Evolutionary conservation across 2,329 filamentous ascomycete species (phyloP), one percentile per base, ranked within the genome.

Genomic region (Neofusicoccum kwambonambiense): DNA sequence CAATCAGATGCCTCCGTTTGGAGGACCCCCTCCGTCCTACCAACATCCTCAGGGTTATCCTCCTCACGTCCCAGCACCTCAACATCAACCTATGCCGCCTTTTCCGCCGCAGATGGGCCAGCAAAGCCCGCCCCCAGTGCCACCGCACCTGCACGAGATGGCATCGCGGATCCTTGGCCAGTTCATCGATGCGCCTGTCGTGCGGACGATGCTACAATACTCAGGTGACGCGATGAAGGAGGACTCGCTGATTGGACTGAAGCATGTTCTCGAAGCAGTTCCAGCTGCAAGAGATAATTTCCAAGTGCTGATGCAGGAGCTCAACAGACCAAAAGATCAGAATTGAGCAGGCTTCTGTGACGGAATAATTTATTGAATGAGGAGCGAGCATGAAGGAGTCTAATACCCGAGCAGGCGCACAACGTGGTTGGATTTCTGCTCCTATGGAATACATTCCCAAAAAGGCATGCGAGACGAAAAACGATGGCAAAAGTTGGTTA

Each of bases 191-290:
- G 72, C 76, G 3, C 78, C 80, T 0, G 78, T 79, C 15, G 79
- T 81, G 12, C 69, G 73, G 45, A 71, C 75, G 61, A 73, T 82
- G 17, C 68, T 82, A n/a, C 66, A 68, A 3, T 50, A 65, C 44
- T 71, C 74, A 9, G 73, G 74, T 15, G 71, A 75, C 6, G 68
- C 71, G 7, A 75, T 81, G 34, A 70, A 71, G 9, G 73, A 76
- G 52, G 70, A 85, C 15, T 91, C 96, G 73, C 89, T 95, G 85
- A 82, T 86, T 64, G 86, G 95, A 34, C 86, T 97, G 67, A 83
- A 85, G 60, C 83, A 85, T 44, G 88, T 94, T 13, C 82, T 92
- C 27, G 84, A 88, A 57, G 81, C 83, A 11, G 88, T 92, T 63
- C 86, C 87, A 0, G 84, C 83, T 22, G 86, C 91, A 0, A 82